Evolutionary conservation across 2,329 filamentous ascomycete species (phyloP).

Genomic region (Penicillium sp.): DNA sequence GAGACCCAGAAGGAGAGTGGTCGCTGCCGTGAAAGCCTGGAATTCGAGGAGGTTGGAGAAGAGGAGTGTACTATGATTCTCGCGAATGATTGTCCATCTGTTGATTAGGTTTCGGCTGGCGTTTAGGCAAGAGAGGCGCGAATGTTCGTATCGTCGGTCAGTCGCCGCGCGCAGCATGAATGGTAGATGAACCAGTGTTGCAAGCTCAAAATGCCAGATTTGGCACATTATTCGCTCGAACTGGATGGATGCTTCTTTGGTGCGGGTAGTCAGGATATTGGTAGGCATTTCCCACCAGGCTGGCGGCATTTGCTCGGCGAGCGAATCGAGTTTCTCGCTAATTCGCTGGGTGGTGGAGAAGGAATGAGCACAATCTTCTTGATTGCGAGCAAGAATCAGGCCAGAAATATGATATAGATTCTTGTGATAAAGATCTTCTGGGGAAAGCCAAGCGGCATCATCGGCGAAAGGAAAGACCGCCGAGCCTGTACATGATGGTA

Average conservation of each 20-base stretch:
- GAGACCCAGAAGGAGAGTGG: slow-evolving; percentile 5
- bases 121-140: slow-evolving; percentile 5
- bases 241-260: slow-evolving; percentile 6
- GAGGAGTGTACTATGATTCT: neutral
- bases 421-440: slow-evolving; percentile 7
- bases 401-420: slow-evolving; percentile 9
- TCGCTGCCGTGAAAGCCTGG: slow-evolving; percentile 9
- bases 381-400: slow-evolving; percentile 11
- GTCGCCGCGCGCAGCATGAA: slow-evolving; percentile 10
- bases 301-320: slow-evolving; percentile 6
- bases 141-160: slow-evolving; percentile 10
- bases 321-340: slow-evolving; percentile 7
- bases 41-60: slow-evolving; percentile 21
- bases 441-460: slow-evolving; percentile 2
- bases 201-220: slow-evolving; percentile 10
- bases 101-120: slow-evolving; percentile 5
- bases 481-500: slow-evolving; percentile 7
- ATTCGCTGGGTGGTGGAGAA: slow-evolving; percentile 8
- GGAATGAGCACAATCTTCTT: slow-evolving; percentile 6
- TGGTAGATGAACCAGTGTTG: slow-evolving; percentile 4
- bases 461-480: slow-evolving; percentile 1
- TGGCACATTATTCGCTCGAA: slow-evolving; percentile 12
- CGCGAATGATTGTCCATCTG: slow-evolving; percentile 7
- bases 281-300: slow-evolving; percentile 9
- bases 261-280: slow-evolving; percentile 1